These are phyloP conservation scores for Domatiomyces catenatus DNA, from an alignment of 2,329 filamentous ascomycete species.

Conservation along the genomic window DNA sequence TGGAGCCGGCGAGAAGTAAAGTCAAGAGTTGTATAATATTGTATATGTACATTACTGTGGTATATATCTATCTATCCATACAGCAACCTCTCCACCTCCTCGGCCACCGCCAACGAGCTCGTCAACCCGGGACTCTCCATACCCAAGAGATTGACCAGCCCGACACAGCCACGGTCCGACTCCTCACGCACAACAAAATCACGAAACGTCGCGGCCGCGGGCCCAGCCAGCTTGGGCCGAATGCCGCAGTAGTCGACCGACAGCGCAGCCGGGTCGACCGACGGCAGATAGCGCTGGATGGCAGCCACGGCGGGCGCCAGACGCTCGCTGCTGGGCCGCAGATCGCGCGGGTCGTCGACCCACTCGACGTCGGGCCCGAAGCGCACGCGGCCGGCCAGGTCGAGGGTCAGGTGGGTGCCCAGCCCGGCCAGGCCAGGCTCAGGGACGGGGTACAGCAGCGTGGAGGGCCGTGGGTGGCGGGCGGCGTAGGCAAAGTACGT, in stretches of 20 bases:
- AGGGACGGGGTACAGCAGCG: constrained; percentile 77
- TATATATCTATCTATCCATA: constrained; percentile 23
- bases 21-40: too few species aligned
- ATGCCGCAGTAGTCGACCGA: constrained; percentile 81
- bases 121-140: constrained; percentile 92
- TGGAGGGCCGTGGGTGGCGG: constrained; percentile 48
- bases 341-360: constrained; percentile 57
- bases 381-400: constrained; percentile 66
- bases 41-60: too few species aligned
- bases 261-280: constrained; percentile 50
- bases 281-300: constrained; percentile 66
- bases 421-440: constrained; percentile 72
- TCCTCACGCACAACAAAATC: constrained; percentile 65
- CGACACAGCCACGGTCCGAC: constrained; percentile 59
- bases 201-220: constrained; percentile 44
- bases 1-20: constrained; percentile 24
- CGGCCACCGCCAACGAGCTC: constrained; percentile 69
- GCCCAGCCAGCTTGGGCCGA: constrained; percentile 59
- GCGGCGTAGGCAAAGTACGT: constrained; percentile 79
- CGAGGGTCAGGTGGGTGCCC: constrained; percentile 85
- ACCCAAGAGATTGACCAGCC: constrained; percentile 78
- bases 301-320: constrained; percentile 54
- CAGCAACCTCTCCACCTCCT: constrained; percentile 49
- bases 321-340: constrained; percentile 50
- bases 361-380: constrained; percentile 96